Evolutionary conservation across 306 rosid genomes (phyloP).

Genomic region (Lathyrus sativus): DNA sequence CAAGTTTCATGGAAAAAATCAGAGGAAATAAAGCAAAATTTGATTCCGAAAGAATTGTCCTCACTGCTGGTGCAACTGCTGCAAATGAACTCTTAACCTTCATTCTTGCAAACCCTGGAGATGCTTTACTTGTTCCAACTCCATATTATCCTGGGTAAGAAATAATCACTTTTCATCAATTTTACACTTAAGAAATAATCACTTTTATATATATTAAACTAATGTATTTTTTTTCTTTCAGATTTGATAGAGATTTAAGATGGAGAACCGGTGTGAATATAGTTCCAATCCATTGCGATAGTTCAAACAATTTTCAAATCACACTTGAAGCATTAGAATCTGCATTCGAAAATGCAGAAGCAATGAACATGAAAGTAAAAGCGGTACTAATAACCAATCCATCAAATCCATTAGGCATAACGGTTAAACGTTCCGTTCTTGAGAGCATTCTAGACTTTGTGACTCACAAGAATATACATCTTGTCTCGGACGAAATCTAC

Average conservation of each 20-base stretch:
- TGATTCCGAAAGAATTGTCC: conserved; percentile 68
- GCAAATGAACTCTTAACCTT: conserved; percentile 90
- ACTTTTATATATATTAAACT: neutral
- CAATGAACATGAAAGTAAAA: conserved; percentile 57
- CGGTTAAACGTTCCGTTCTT: conserved; percentile 60
- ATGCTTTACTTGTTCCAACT: conserved; percentile 85
- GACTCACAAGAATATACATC: conserved; percentile 75
- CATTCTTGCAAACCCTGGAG: conserved; percentile 87
- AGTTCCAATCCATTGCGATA: conserved; percentile 77
- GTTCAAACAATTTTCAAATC: conserved; percentile 81
- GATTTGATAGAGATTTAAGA: conserved; percentile 92
- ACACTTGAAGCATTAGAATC: conserved; percentile 68
- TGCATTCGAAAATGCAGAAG: conserved; percentile 60
- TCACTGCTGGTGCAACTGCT: conserved; percentile 98
- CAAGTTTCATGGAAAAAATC: conserved; percentile 80
- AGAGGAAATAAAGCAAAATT: conserved; percentile 76
- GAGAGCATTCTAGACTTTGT: conserved; percentile 69
- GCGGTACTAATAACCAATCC: conserved; percentile 88
- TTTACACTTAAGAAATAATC: too few species aligned
- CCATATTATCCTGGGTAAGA: conserved; percentile 96
- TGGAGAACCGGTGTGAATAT: conserved; percentile 95
- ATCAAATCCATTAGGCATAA: conserved; percentile 80
- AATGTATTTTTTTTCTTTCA: conserved; percentile 36
- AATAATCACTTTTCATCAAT: neutral
- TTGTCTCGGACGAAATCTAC: conserved; percentile 92